Conservation (phyloP, 441 rosid genomes). For the Theobroma grandiflorum region DNA sequence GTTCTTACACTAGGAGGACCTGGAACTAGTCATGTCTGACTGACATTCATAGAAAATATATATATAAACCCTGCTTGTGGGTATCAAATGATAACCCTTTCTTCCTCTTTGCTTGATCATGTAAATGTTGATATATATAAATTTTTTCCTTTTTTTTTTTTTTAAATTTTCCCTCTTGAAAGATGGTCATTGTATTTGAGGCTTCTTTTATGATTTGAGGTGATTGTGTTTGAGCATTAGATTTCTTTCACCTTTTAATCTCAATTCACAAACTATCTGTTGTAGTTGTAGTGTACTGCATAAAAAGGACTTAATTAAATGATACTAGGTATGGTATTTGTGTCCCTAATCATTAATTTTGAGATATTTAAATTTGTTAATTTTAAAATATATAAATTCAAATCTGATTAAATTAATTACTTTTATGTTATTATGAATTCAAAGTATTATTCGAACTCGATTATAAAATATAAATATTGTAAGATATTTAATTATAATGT, state of each 20-base stretch:
- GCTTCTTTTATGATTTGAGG: background rate
- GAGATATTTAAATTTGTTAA: too few relatives aligned
- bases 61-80: background rate
- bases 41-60: slow-evolving; percentile 12
- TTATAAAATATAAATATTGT: too few relatives aligned
- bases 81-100: background rate
- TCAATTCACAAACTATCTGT: background rate
- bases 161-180: background rate
- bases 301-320: too few relatives aligned
- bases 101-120: background rate
- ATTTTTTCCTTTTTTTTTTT: background rate
- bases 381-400: too few relatives aligned
- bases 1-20: slow-evolving; percentile 77
- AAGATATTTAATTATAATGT: too few relatives aligned
- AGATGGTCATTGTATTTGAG: background rate
- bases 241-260: background rate
- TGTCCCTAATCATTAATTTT: too few relatives aligned
- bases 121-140: background rate
- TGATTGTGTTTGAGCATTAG: background rate
- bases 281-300: too few relatives aligned
- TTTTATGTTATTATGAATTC: too few relatives aligned
- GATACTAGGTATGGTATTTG: too few relatives aligned
- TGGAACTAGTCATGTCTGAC: slow-evolving; percentile 44
- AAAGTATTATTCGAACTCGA: too few relatives aligned
- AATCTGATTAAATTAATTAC: too few relatives aligned